Evolutionary conservation across 371 early-diverging fungal genomes (phyloP).

Genomic region (Syncephalastrum monosporum): DNA sequence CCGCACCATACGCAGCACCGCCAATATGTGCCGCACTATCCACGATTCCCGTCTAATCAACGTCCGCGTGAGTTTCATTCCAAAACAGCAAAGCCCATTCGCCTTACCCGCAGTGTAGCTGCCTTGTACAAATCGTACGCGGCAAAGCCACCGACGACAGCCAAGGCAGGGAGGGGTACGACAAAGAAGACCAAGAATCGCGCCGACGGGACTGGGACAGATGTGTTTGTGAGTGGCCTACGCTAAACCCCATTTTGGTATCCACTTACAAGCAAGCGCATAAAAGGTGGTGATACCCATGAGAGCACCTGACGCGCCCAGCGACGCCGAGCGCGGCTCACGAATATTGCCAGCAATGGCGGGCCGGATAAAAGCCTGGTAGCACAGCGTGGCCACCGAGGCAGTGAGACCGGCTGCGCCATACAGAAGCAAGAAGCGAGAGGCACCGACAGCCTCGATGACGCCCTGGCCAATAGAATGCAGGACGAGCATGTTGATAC

Average conservation of each 20-base stretch:
- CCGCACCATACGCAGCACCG: constrained; percentile 55
- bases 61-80: background rate
- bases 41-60: constrained; percentile 34
- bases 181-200: constrained; percentile 58
- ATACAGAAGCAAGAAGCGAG: constrained; percentile 43
- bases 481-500: constrained; percentile 54
- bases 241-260: background rate
- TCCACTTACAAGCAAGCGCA: constrained; percentile 48
- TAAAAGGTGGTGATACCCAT: constrained; percentile 50
- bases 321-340: constrained; percentile 17
- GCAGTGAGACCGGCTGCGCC: constrained; percentile 35
- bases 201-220: constrained; percentile 40
- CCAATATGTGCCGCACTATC: constrained; percentile 64
- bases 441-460: constrained; percentile 37
- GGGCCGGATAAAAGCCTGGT: constrained; percentile 38
- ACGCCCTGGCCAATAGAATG: constrained; percentile 46
- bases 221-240: background rate
- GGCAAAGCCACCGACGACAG: constrained; percentile 45
- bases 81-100: background rate
- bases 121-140: constrained; percentile 44
- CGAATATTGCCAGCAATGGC: constrained; percentile 17
- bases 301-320: constrained; percentile 47
- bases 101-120: constrained; percentile 32
- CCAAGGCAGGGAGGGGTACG: constrained; percentile 57
- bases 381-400: constrained; percentile 24